Conservation (phyloP, 2,329 filamentous ascomycete species). For the Daldinia eschscholtzii region DNA sequence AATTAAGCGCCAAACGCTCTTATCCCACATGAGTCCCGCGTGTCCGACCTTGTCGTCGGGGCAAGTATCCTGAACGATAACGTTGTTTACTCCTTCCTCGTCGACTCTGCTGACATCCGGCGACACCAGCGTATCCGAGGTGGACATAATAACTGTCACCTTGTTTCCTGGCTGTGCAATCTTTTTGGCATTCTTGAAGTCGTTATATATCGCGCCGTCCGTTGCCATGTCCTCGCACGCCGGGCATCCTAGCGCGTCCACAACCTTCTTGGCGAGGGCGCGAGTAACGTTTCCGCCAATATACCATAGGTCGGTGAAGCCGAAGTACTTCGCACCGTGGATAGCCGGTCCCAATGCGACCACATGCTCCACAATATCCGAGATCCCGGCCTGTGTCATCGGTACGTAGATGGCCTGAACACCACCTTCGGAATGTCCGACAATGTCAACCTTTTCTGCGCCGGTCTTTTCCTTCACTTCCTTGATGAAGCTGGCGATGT, state of each 20-base stretch:
- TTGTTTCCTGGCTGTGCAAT: slow-evolving; percentile 49
- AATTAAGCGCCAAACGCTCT: slow-evolving; percentile 48
- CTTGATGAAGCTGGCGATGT: slow-evolving; percentile 57
- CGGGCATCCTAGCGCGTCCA: slow-evolving; percentile 44
- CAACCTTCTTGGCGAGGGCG: slow-evolving; percentile 35
- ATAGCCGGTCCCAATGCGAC: slow-evolving; percentile 48
- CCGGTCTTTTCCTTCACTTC: slow-evolving; percentile 54
- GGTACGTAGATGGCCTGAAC: slow-evolving; percentile 55
- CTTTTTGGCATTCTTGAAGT: slow-evolving; percentile 35
- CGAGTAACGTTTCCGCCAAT: slow-evolving; percentile 46
- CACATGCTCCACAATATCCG: slow-evolving; percentile 46
- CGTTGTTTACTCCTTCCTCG: slow-evolving; percentile 44
- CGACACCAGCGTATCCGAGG: slow-evolving; percentile 44
- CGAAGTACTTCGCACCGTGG: slow-evolving; percentile 49
- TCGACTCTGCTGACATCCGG: slow-evolving; percentile 44
- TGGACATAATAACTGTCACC: slow-evolving; percentile 48
- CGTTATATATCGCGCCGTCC: slow-evolving; percentile 42
- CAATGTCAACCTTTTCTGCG: slow-evolving; percentile 55
- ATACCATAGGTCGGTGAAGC: slow-evolving; percentile 49
- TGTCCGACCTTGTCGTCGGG: slow-evolving; percentile 49
- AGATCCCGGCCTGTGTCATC: slow-evolving; percentile 47
- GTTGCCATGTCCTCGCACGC: slow-evolving; percentile 50
- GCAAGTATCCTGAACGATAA: slow-evolving; percentile 48
- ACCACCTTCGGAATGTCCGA: slow-evolving; percentile 60
- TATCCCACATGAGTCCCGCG: slow-evolving; percentile 47